Conservation (phyloP, 805 yeast species). For the Candida krabiensis region DNA sequence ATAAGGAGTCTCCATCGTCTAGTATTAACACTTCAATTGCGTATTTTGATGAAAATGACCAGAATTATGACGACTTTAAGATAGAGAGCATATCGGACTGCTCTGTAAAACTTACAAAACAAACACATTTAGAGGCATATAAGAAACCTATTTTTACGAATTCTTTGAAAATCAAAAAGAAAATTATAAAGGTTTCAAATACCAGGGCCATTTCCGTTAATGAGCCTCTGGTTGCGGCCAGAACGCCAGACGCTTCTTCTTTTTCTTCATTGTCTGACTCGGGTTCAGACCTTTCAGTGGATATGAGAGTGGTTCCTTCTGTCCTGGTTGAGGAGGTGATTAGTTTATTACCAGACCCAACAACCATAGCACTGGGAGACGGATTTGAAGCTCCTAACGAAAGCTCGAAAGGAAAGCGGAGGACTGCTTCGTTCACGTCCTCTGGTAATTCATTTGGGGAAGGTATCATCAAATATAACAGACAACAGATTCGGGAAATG, state of each 20-base stretch:
- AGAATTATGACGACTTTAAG: slow-evolving; percentile 27
- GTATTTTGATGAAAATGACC: slow-evolving; percentile 9
- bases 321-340: background rate
- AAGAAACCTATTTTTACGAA: slow-evolving; percentile 27
- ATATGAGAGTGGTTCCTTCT: background rate
- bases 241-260: slow-evolving; percentile 6
- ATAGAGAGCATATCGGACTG: slow-evolving; percentile 20
- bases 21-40: slow-evolving; percentile 21
- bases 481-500: slow-evolving; percentile 35
- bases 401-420: slow-evolving; percentile 2
- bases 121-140: slow-evolving; percentile 21
- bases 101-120: slow-evolving; percentile 21
- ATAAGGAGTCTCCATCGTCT: slow-evolving; percentile 1
- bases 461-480: slow-evolving; percentile 34
- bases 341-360: too few species aligned
- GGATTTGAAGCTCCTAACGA: slow-evolving; percentile 4
- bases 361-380: too few species aligned
- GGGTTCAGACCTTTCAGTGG: background rate
- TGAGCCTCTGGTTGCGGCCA: slow-evolving; percentile 9
- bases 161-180: slow-evolving; percentile 14
- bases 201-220: slow-evolving; percentile 8
- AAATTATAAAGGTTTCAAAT: slow-evolving; percentile 23
- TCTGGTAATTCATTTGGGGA: slow-evolving; percentile 37
- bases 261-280: slow-evolving; percentile 4
- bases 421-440: slow-evolving; percentile 34